Conservation (phyloP, 1,139 yeast species). For the Tardiomyces depauwii region DNA sequence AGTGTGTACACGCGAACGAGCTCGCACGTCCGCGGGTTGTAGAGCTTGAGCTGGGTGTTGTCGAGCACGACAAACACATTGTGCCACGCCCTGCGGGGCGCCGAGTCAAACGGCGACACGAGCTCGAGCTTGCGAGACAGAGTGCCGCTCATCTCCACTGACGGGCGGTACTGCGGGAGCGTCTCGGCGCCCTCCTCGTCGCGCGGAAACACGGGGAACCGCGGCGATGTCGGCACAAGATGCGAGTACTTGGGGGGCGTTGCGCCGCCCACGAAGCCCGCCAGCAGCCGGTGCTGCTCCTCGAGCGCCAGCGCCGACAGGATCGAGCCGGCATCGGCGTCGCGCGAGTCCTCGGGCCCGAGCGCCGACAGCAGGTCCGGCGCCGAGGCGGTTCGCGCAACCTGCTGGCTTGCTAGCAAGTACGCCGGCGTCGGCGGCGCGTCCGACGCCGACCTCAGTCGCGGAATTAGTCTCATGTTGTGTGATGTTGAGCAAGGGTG, state of each 20-base stretch:
- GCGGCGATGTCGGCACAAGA: slow-evolving; percentile 18
- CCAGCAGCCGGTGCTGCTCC: background rate
- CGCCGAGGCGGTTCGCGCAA: slow-evolving; percentile 7
- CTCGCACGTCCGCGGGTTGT: slow-evolving; percentile 14
- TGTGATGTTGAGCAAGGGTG: background rate
- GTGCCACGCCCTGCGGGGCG: slow-evolving; percentile 40
- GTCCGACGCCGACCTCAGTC: slow-evolving; percentile 8
- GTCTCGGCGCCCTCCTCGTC: slow-evolving; percentile 15
- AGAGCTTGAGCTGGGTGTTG: slow-evolving; percentile 44
- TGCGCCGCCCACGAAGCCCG: background rate
- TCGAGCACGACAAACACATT: slow-evolving; percentile 43
- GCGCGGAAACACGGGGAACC: slow-evolving; percentile 17
- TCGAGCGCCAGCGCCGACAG: slow-evolving; percentile 1
- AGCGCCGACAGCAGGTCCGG: slow-evolving; percentile 8
- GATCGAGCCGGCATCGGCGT: slow-evolving; percentile 1
- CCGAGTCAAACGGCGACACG: slow-evolving; percentile 22
- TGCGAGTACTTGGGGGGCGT: slow-evolving; percentile 17
- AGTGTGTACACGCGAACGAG: slow-evolving; percentile 46
- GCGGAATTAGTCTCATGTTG: slow-evolving; percentile 6
- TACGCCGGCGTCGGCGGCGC: slow-evolving; percentile 7
- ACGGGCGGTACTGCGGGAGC: slow-evolving; percentile 25
- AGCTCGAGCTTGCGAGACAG: slow-evolving; percentile 26
- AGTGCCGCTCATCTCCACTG: slow-evolving; percentile 21
- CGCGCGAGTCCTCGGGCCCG: slow-evolving; percentile 7
- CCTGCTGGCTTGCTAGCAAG: slow-evolving; percentile 5